phyloP scores from a whole-genome alignment of 371 early-diverging fungal genomes.

The Circinella umbellata region DNA sequence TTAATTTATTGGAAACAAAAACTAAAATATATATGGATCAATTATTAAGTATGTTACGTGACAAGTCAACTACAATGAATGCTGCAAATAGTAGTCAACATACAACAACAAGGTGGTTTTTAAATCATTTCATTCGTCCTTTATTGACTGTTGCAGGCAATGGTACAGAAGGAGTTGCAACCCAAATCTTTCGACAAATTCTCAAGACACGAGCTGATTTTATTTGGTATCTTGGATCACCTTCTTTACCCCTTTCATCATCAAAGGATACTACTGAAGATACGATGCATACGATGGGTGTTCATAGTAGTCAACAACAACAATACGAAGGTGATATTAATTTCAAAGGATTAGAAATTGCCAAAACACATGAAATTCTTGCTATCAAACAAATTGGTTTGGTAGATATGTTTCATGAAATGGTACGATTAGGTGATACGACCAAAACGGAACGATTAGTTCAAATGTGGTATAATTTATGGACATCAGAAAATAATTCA shows the following conservation, averaged over 20 bases:
- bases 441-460: conserved; percentile 28
- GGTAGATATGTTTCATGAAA: conserved; percentile 36
- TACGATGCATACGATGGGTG: not conserved
- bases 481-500: conserved; percentile 17
- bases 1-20: conserved; percentile 24
- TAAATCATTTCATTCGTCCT: conserved; percentile 34
- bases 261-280: not conserved
- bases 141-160: conserved; percentile 28
- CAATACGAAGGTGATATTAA: not conserved
- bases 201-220: conserved; percentile 34
- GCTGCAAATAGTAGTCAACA: not conserved
- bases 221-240: conserved; percentile 44
- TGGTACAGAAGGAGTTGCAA: conserved; percentile 25
- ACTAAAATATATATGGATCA: conserved; percentile 29
- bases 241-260: conserved; percentile 11
- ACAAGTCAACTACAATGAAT: conserved; percentile 21
- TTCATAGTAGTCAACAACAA: not conserved
- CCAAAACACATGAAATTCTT: conserved; percentile 32
- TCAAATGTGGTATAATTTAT: conserved; percentile 31
- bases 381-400: conserved; percentile 33
- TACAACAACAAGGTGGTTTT: conserved; percentile 31
- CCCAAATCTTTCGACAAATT: conserved; percentile 35
- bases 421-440: conserved; percentile 33
- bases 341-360: conserved; percentile 23
- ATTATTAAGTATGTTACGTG: conserved; percentile 23